Evolutionary conservation across 1,139 yeast genomes (phyloP).

Genomic region (Suhomyces bokatorum): DNA sequence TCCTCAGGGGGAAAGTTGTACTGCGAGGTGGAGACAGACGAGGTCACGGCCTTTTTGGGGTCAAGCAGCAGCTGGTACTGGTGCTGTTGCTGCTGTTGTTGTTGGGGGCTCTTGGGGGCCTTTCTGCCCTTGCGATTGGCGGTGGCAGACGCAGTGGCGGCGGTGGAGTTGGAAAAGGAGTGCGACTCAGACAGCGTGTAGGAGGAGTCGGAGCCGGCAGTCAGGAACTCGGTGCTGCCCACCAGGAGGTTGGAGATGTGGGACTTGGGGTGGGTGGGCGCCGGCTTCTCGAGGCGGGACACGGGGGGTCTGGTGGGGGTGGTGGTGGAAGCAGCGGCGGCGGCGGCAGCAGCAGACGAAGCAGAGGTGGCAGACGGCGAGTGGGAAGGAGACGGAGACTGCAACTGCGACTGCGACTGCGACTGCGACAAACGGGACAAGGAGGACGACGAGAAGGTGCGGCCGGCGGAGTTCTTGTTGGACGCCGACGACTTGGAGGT

Average conservation of each 20-base stretch:
- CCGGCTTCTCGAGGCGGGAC: conserved; percentile 13
- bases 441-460: conserved; percentile 8
- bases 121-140: too few relatives aligned
- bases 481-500: conserved; percentile 3
- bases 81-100: not conserved
- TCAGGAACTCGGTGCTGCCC: conserved; percentile 37
- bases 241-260: conserved; percentile 23
- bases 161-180: conserved; percentile 2
- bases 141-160: too few relatives aligned
- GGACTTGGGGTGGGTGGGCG: conserved; percentile 14
- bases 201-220: conserved; percentile 35
- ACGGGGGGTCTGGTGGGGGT: conserved; percentile 8
- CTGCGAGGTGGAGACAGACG: not conserved
- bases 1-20: conserved; percentile 7
- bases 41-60: not conserved
- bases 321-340: not conserved
- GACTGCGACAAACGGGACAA: conserved; percentile 2
- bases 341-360: too few relatives aligned
- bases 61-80: too few relatives aligned
- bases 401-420: not conserved
- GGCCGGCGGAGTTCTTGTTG: conserved; percentile 1
- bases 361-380: too few relatives aligned
- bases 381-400: too few relatives aligned
- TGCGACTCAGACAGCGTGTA: conserved; percentile 33
- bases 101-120: not conserved